phyloP scores from a whole-genome alignment of 257 asterid species.

The Lycium ferocissimum region DNA sequence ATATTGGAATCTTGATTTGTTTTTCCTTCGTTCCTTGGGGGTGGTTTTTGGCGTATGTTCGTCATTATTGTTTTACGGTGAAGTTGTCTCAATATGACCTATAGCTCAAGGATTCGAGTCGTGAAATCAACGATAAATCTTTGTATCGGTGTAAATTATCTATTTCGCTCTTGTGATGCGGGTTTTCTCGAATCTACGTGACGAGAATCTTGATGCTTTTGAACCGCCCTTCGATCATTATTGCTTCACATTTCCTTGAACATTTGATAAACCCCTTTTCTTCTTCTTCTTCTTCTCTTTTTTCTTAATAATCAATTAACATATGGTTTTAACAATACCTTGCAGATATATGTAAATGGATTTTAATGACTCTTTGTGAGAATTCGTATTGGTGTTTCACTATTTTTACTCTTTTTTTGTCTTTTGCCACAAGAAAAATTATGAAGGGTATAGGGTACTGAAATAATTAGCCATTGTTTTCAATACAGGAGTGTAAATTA shows the following conservation, averaged over 20 bases:
- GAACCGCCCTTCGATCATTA: too few species aligned
- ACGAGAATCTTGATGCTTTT: too few species aligned
- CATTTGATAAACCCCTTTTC: not conserved
- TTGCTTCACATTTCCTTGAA: not conserved
- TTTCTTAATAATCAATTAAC: not conserved
- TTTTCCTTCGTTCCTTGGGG: not conserved
- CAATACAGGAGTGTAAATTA: not conserved
- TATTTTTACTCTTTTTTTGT: not conserved
- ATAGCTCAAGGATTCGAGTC: not conserved
- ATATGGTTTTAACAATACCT: not conserved
- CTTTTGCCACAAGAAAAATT: not conserved
- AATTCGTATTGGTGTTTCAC: constrained; percentile 6
- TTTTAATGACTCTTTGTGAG: not conserved
- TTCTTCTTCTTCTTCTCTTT: not conserved
- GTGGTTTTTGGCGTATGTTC: not conserved
- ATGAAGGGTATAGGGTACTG: not conserved
- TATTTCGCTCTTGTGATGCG: not conserved
- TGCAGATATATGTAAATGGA: not conserved
- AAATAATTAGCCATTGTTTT: not conserved
- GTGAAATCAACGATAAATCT: not conserved
- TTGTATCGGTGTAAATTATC: not conserved
- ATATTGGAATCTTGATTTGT: not conserved
- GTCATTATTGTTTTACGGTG: not conserved
- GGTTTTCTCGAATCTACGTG: not conserved
- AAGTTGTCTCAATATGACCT: not conserved